phyloP scores from a whole-genome alignment of 345 rosid genomes.

The Salix caprea region DNA sequence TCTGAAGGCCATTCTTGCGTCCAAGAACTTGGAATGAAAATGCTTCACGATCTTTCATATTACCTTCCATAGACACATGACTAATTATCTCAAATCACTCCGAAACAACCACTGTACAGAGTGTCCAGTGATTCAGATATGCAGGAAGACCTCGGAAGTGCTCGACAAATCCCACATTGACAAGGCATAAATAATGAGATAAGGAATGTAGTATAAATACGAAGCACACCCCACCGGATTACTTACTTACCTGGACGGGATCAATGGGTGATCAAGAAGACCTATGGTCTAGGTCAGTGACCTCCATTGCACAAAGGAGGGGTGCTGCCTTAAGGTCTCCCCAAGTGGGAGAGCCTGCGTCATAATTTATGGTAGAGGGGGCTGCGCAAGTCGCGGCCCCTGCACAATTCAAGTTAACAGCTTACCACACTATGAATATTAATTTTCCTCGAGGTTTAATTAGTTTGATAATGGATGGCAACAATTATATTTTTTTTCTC shows the following conservation, averaged over 20 bases:
- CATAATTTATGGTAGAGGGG: too few relatives aligned
- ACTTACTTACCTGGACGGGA: conserved; percentile 27
- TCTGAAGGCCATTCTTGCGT: background rate
- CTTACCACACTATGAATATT: fast-evolving
- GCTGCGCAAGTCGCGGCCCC: background rate
- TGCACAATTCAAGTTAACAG: background rate
- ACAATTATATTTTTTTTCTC: too few relatives aligned
- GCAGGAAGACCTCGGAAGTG: background rate
- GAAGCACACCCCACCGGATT: fast-evolving
- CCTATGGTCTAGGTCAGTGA: conserved; percentile 15
- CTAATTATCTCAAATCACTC: background rate
- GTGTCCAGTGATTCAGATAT: background rate
- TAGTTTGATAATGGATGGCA: too few relatives aligned
- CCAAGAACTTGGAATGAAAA: background rate
- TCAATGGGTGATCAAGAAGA: conserved; percentile 13
- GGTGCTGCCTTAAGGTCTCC: background rate
- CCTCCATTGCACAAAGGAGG: conserved; percentile 9
- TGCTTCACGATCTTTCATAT: background rate
- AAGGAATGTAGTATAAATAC: background rate
- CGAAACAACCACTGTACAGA: background rate
- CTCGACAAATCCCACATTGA: conserved; percentile 8
- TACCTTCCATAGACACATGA: background rate
- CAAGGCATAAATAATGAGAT: background rate
- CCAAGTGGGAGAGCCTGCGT: too few relatives aligned
- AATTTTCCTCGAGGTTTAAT: too few relatives aligned